A percentile compares a stretch with the other conserved stretches of the same genome.
These are phyloP conservation scores for Lactarius deliciosus DNA, from an alignment of 768 basidiomycete genomes.

Conservation along the genomic window DNA sequence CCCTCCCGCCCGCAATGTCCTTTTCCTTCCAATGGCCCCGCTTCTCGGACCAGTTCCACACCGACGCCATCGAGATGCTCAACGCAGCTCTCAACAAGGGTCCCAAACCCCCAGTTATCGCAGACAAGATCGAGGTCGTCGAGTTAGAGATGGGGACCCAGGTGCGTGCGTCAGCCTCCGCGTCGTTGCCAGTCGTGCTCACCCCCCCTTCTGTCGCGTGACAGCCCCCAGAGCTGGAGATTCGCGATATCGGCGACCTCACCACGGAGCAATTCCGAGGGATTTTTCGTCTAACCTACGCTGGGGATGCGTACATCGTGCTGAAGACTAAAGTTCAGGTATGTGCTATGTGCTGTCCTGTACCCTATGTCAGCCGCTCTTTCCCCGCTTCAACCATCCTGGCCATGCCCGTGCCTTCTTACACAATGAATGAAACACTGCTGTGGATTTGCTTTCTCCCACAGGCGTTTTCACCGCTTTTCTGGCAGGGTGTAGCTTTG, in stretches of 20 bases:
- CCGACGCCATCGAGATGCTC: constrained; percentile 95
- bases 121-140: constrained; percentile 95
- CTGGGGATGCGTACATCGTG: constrained; percentile 87
- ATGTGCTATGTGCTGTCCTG: constrained; percentile 34
- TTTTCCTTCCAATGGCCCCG: constrained; percentile 96
- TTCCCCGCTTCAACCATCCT: neutral
- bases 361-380: neutral
- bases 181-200: neutral
- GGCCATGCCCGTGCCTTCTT: neutral
- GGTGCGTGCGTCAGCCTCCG: constrained; percentile 45
- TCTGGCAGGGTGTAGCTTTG: neutral
- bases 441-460: neutral
- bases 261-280: constrained; percentile 95
- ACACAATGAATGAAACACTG: neutral
- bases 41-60: constrained; percentile 95
- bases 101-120: constrained; percentile 95
- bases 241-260: constrained; percentile 96
- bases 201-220: constrained; percentile 14
- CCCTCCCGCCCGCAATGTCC: constrained; percentile 52
- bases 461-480: neutral
- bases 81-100: constrained; percentile 97
- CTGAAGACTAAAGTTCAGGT: constrained; percentile 93
- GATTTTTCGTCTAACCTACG: constrained; percentile 92
- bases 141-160: constrained; percentile 99
- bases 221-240: constrained; percentile 94